Evolutionary conservation across 1,284 basidiomycete species (phyloP).

Genomic region (Anthracocystis walkeri): DNA sequence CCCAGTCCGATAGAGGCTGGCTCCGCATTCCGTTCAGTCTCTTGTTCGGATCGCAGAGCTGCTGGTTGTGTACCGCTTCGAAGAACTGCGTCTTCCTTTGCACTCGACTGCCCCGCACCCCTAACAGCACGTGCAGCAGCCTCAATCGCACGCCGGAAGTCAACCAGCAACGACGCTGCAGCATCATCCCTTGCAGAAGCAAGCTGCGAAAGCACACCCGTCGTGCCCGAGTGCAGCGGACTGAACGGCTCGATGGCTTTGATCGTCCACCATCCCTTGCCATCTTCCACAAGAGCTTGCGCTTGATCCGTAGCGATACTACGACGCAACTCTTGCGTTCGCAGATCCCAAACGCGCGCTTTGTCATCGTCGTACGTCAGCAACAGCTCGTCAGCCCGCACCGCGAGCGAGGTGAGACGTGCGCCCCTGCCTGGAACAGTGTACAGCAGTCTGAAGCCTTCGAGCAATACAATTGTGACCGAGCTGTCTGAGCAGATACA

Average conservation of each 20-base stretch:
- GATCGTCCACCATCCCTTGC: constrained; percentile 51
- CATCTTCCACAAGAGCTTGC: constrained; percentile 77
- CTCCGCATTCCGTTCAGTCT: constrained; percentile 1
- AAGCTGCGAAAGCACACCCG: constrained; percentile 52
- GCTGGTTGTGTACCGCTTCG: constrained; percentile 9
- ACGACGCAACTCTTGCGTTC: constrained; percentile 84
- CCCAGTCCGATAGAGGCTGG: constrained; percentile 18
- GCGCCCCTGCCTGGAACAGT: constrained; percentile 78
- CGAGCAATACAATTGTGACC: constrained; percentile 81
- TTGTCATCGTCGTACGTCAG: constrained; percentile 82
- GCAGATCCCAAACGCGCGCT: constrained; percentile 88
- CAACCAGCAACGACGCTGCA: constrained; percentile 52
- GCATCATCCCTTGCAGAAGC: constrained; percentile 41
- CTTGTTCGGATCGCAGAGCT: constrained; percentile 20
- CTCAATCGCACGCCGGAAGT: constrained; percentile 62
- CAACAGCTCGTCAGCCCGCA: constrained; percentile 79
- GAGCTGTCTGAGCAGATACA: constrained; percentile 84
- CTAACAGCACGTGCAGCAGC: constrained; percentile 51
- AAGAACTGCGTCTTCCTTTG: constrained; percentile 5
- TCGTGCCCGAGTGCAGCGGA: constrained; percentile 35
- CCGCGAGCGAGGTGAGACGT: constrained; percentile 77
- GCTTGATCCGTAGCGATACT: constrained; percentile 83
- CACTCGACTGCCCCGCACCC: constrained; percentile 4
- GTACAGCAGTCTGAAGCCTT: constrained; percentile 77
- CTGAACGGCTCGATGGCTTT: constrained; percentile 37